Conservation (phyloP, 495 filamentous ascomycete genomes). For the Choiromyces venosus region DNA sequence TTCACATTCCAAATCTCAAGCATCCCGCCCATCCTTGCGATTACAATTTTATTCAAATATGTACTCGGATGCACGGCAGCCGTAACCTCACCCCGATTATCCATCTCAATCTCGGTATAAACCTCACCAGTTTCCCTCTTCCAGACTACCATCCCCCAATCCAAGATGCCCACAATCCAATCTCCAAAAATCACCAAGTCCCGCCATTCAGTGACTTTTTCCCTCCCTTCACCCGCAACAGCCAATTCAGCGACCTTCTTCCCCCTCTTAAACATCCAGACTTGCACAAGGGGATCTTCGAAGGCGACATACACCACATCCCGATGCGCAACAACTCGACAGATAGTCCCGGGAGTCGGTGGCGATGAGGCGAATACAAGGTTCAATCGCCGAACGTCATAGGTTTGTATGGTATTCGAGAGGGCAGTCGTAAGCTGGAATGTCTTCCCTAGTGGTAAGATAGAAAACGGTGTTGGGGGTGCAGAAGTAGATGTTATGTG, state of each 20-base stretch:
- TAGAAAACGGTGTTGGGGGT: conserved; percentile 79
- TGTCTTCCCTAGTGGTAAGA: conserved; percentile 78
- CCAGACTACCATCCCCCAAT: conserved; percentile 77
- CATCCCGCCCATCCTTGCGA: conserved; percentile 76
- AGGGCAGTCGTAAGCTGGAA: conserved; percentile 96
- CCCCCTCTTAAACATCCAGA: conserved; percentile 96
- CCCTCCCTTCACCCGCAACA: conserved; percentile 13
- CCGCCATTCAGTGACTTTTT: conserved; percentile 41
- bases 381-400: conserved; percentile 81
- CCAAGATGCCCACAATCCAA: conserved; percentile 80
- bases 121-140: conserved; percentile 77
- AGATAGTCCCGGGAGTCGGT: conserved; percentile 77
- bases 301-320: conserved; percentile 82
- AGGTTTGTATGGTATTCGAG: conserved; percentile 83
- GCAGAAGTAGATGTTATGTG: conserved; percentile 65
- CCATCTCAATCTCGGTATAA: conserved; percentile 56
- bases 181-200: conserved; percentile 78
- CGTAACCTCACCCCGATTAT: conserved; percentile 21
- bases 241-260: conserved; percentile 71
- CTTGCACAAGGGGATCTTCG: conserved; percentile 54
- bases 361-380: conserved; percentile 88
- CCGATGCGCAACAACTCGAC: conserved; percentile 81
- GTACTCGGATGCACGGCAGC: conserved; percentile 48
- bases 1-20: conserved; percentile 97
- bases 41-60: conserved; percentile 91